Base-by-base conservation (phyloP, 106 monocot species). In the Amphibolis antarctica region DNA sequence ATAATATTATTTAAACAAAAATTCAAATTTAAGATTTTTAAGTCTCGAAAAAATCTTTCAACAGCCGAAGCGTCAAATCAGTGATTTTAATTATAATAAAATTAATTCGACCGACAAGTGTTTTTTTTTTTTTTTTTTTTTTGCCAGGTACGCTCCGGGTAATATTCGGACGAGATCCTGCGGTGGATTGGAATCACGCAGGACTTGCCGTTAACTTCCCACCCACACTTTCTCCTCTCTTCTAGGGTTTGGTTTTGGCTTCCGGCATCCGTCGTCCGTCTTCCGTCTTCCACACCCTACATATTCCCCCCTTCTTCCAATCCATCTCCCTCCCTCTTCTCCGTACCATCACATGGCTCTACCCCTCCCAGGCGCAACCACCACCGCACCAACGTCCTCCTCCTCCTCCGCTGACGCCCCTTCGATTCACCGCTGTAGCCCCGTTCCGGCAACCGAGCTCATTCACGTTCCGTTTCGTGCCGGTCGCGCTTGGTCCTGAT, bases 291-390 rank as follows among this genome's bases (percentile, higher is more conserved):
- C n/a, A n/a, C n/a, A n/a, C n/a, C n/a, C n/a, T n/a, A n/a, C n/a
- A n/a, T n/a, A n/a, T n/a, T n/a, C n/a, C n/a, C 60, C 19, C 12
- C 7, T 28, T 6, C n/a, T 21, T 15, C 59, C 15, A 28, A 20
- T 55, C 22, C 36, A 36, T 7, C 2, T 7, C 36, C 36, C 36
- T 7, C 2, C 7, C 36, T 36, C 4, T 2, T 4, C 2, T 55
- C 55, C 55, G 1, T 5, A 55, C 11, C n/a, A 11, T 74, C 81
- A 81, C 82, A 82, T 79, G 79, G 79, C 68, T 83, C 50, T 69
- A 27, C 50, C 64, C 53, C 43, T 58, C 56, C 59, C 61, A 21
- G 67, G 22, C 67, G 20, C 63, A 55, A 36, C 36, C 36, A 36
- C 2, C 36, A 7, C 36, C 36, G 7, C 7, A 36, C 36, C 36